phyloP scores from a whole-genome alignment of 805 yeast genomes.

The Candida ipomoeae region DNA sequence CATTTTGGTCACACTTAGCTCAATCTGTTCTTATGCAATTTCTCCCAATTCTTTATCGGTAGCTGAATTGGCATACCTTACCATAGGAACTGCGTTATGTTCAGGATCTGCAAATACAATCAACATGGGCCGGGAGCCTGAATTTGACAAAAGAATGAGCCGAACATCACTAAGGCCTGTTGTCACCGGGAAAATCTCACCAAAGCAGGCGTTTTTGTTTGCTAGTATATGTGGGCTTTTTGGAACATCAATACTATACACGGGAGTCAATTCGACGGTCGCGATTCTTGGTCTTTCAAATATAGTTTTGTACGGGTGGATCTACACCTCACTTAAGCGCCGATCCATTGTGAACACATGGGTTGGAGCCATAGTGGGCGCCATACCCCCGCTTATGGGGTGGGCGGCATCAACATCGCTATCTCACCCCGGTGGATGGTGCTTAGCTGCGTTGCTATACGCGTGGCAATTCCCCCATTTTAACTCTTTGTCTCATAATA shows the following conservation, averaged over 20 bases:
- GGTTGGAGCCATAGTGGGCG: conserved; percentile 99
- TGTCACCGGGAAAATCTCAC: conserved; percentile 73
- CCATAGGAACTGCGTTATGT: conserved; percentile 80
- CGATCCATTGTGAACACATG: conserved; percentile 85
- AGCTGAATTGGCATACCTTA: conserved; percentile 63
- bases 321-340: conserved; percentile 87
- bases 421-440: conserved; percentile 90
- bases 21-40: conserved; percentile 90
- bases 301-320: conserved; percentile 81
- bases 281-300: conserved; percentile 77
- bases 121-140: conserved; percentile 95
- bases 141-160: conserved; percentile 79
- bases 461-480: conserved; percentile 99
- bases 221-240: conserved; percentile 69
- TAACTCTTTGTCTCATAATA: conserved; percentile 83
- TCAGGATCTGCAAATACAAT: conserved; percentile 96
- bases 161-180: conserved; percentile 89
- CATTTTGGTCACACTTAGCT: conserved; percentile 80
- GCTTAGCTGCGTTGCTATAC: conserved; percentile 79
- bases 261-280: conserved; percentile 84
- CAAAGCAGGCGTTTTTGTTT: conserved; percentile 74
- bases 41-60: conserved; percentile 81
- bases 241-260: conserved; percentile 65
- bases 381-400: conserved; percentile 98
- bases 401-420: conserved; percentile 87